phyloP scores from a whole-genome alignment of 2,329 filamentous ascomycete species.

The Talaromyces sp. region DNA sequence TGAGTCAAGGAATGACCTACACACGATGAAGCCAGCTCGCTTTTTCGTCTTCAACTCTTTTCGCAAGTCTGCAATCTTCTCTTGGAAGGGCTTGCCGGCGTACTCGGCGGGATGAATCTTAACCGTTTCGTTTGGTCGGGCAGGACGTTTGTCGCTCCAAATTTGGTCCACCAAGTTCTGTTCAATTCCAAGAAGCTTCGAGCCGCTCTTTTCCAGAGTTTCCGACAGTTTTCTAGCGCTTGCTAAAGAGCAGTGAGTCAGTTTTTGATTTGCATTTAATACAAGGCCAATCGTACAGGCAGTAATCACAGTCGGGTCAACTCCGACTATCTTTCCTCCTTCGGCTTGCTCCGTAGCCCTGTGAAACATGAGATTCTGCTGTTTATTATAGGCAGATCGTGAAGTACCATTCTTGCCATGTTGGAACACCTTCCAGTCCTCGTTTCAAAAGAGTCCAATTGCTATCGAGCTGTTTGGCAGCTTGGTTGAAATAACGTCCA shows the following conservation, averaged over 20 bases:
- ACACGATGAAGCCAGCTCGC: slow-evolving; percentile 80
- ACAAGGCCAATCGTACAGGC: slow-evolving; percentile 46
- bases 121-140: slow-evolving; percentile 71
- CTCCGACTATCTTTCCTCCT: slow-evolving; percentile 80
- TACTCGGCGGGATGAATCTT: slow-evolving; percentile 69
- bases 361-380: slow-evolving; percentile 14
- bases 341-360: slow-evolving; percentile 76
- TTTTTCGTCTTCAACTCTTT: slow-evolving; percentile 91
- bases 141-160: slow-evolving; percentile 74
- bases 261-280: not conserved
- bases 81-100: slow-evolving; percentile 74
- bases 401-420: slow-evolving; percentile 89
- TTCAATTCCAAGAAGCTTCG: slow-evolving; percentile 68
- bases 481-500: slow-evolving; percentile 97
- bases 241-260: slow-evolving; percentile 34
- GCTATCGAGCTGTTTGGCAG: slow-evolving; percentile 78
- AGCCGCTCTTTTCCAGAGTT: slow-evolving; percentile 81
- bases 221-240: slow-evolving; percentile 74
- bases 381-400: not conserved
- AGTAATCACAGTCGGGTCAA: slow-evolving; percentile 85
- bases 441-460: slow-evolving; percentile 95
- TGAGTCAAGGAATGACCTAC: slow-evolving; percentile 29
- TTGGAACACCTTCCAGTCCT: slow-evolving; percentile 87
- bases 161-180: slow-evolving; percentile 86
- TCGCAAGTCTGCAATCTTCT: slow-evolving; percentile 82